Evolutionary conservation across 345 rosid genomes (phyloP).

Genomic region (Microthlaspi erraticum): DNA sequence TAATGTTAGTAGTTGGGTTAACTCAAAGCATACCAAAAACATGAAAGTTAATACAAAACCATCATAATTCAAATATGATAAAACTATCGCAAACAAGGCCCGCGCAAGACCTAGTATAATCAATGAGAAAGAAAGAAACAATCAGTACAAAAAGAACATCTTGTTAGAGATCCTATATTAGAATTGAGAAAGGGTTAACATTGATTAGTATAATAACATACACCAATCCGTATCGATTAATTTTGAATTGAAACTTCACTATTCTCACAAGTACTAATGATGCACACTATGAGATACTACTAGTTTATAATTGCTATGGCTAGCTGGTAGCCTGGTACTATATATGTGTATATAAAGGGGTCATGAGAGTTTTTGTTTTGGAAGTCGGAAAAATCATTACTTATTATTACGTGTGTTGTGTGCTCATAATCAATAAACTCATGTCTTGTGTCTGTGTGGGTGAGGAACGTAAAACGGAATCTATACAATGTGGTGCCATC

Average conservation of each 20-base stretch:
- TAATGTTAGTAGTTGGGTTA: no score
- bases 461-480: slow-evolving; percentile 32
- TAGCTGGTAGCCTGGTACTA: neutral
- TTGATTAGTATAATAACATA: neutral
- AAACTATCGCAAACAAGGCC: no score
- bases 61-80: no score
- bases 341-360: neutral
- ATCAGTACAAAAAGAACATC: neutral
- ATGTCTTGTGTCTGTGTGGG: slow-evolving; percentile 28
- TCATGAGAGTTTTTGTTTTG: neutral
- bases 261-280: neutral
- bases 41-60: no score
- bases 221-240: neutral
- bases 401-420: slow-evolving; percentile 34
- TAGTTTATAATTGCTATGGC: neutral
- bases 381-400: slow-evolving; percentile 32
- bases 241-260: neutral
- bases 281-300: neutral
- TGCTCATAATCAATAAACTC: slow-evolving; percentile 36
- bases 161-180: neutral
- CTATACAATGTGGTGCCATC: slow-evolving; percentile 33
- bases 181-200: neutral
- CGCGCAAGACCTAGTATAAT: no score
- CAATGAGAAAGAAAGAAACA: neutral
- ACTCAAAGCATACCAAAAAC: no score